Evolutionary conservation across 257 asterid species (phyloP), one percentile per base, ranked within the genome.

Genomic region (Solanum chmielewskii): DNA sequence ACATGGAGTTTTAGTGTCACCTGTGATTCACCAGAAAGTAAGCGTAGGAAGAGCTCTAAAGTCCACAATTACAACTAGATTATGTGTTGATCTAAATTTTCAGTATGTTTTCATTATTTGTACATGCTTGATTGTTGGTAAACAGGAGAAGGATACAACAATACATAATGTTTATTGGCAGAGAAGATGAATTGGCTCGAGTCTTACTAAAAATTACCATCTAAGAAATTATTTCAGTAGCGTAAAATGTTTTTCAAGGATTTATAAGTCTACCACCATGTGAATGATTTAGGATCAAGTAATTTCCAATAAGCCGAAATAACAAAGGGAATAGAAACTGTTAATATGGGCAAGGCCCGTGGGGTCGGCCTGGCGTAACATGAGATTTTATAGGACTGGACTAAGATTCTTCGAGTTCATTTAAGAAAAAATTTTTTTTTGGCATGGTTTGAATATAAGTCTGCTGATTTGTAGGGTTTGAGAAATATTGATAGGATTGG

Each of bases 171-270:
- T 49, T 49, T 49, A 47, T 49, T 20, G 3, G 60, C 60, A 49
- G 60, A 4, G 56, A 2, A 47, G 20, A 47, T 47, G 13, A 47
- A 47, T 47, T 47, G 56, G 56, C 18, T 47, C 18, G 3, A 18
- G 64, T 56, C 11, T 7, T 56, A 7, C 64, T 56, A 56, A 56
- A 2, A 18, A 7, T 0, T 18, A 56, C 64, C 20, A 7, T 59
- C 66, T 59, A 59, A 59, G 5, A 59, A 56, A 56, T 20, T 20
- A 8, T 20, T 56, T 56, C 64, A 56, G 1, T 18, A 52, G n/a
- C n/a, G 0, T 56, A 0, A 56, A 56, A 56, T 56, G 0, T 0
- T 56, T 56, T 20, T 3, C 11, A 56, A 56, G 2, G 64, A 0
- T 18, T 56, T 42, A 3, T 42, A 12, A 45, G 14, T 16, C 11